phyloP scores from a whole-genome alignment of 2,329 filamentous ascomycete genomes.

The Fusarium sp. region DNA sequence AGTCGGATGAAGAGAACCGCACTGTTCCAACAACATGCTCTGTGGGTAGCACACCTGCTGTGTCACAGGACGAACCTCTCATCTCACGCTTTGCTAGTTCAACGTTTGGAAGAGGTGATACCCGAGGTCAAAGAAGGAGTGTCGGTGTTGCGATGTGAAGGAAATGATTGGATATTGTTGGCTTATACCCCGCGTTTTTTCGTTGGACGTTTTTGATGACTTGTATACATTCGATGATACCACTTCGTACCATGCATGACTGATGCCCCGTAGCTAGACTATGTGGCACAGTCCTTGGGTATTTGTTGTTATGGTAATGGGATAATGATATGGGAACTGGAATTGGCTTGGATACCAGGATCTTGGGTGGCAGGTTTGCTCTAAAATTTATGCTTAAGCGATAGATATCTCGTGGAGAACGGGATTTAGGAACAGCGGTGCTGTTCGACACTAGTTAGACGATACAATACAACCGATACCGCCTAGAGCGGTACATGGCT shows the following conservation, averaged over 20 bases:
- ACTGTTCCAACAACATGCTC: constrained; percentile 65
- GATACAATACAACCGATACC: background rate
- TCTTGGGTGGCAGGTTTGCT: constrained; percentile 38
- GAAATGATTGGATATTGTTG: constrained; percentile 28
- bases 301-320: constrained; percentile 23
- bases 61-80: constrained; percentile 56
- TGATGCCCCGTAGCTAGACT: constrained; percentile 37
- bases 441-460: constrained; percentile 4
- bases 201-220: constrained; percentile 36
- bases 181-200: constrained; percentile 40
- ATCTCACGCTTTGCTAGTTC: constrained; percentile 51
- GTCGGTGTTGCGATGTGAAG: constrained; percentile 52
- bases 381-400: constrained; percentile 28
- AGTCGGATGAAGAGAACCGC: constrained; percentile 60
- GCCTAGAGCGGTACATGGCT: constrained; percentile 18
- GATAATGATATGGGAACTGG: constrained; percentile 19
- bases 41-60: constrained; percentile 60
- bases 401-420: constrained; percentile 5
- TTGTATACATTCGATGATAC: constrained; percentile 48
- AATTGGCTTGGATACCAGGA: constrained; percentile 1
- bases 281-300: constrained; percentile 22
- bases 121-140: constrained; percentile 34
- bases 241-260: constrained; percentile 30
- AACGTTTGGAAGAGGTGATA: constrained; percentile 50
- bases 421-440: background rate